Conservation (phyloP, 805 yeast genomes). For the Kodamaea lidongshanica region DNA sequence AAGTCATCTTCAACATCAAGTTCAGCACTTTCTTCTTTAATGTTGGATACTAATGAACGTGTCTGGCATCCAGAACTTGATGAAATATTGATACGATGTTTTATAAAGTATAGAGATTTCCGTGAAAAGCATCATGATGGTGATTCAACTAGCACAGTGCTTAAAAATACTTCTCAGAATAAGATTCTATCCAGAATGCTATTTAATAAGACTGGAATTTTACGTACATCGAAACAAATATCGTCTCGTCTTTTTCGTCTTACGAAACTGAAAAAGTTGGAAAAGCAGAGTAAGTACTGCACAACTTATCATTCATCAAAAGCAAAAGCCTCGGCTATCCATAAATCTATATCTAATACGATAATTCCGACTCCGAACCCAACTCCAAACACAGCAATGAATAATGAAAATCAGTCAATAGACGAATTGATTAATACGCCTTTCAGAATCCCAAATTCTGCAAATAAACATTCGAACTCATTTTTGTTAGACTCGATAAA, state of each 20-base stretch:
- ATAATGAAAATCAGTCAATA: slow-evolving; percentile 8
- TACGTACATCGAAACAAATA: slow-evolving; percentile 34
- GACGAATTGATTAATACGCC: slow-evolving; percentile 26
- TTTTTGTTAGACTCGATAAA: slow-evolving; percentile 14
- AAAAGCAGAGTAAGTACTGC: slow-evolving; percentile 12
- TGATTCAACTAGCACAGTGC: slow-evolving; percentile 14
- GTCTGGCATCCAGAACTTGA: slow-evolving; percentile 35
- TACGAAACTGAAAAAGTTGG: slow-evolving; percentile 19
- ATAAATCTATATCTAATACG: not conserved
- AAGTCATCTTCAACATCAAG: slow-evolving; percentile 1
- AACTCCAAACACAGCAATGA: slow-evolving; percentile 2
- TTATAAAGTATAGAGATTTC: slow-evolving; percentile 29
- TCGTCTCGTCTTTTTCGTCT: slow-evolving; percentile 24
- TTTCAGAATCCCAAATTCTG: slow-evolving; percentile 16
- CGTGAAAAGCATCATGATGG: slow-evolving; percentile 19
- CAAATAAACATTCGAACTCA: slow-evolving; percentile 3
- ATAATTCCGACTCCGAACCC: slow-evolving; percentile 4
- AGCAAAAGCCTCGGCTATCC: slow-evolving; percentile 1
- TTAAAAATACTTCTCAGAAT: slow-evolving; percentile 32
- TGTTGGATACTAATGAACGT: slow-evolving; percentile 9
- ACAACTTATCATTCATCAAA: slow-evolving; percentile 6
- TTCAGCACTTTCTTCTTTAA: slow-evolving; percentile 3
- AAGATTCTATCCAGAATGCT: slow-evolving; percentile 37
- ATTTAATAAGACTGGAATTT: slow-evolving; percentile 28
- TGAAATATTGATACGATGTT: slow-evolving; percentile 29